These are phyloP conservation scores for Termitomyces sp. DNA, from an alignment of 768 basidiomycete species.

Conservation along the genomic window DNA sequence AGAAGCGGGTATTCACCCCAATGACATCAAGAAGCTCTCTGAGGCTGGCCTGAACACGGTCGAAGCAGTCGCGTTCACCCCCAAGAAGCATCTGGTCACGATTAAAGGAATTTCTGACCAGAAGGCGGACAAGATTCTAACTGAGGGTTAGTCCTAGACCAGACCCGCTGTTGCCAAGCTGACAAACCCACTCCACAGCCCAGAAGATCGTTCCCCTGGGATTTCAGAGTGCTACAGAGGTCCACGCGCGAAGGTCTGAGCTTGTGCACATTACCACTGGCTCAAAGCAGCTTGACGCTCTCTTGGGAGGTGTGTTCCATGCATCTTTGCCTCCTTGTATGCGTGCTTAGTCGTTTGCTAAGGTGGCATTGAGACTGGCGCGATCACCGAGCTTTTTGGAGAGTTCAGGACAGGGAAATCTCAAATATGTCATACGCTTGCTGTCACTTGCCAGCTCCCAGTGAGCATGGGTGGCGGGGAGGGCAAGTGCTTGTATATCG, in stretches of 20 bases:
- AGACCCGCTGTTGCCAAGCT: slow-evolving; percentile 1
- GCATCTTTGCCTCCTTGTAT: slow-evolving; percentile 5
- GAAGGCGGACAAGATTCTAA: slow-evolving; percentile 95
- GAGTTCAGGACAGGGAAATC: slow-evolving; percentile 99
- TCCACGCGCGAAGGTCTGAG: slow-evolving; percentile 92
- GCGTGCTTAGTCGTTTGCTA: slow-evolving; percentile 22
- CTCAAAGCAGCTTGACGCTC: slow-evolving; percentile 91
- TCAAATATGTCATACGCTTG: slow-evolving; percentile 96
- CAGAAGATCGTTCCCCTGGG: slow-evolving; percentile 96
- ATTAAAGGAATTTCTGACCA: slow-evolving; percentile 97
- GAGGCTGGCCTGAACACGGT: slow-evolving; percentile 93
- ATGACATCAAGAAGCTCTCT: slow-evolving; percentile 92
- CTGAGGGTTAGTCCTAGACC: slow-evolving; percentile 63
- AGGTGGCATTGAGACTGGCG: slow-evolving; percentile 96
- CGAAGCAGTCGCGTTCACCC: slow-evolving; percentile 94
- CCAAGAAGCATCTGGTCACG: slow-evolving; percentile 84
- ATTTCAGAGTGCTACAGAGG: slow-evolving; percentile 97
- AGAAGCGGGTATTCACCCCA: slow-evolving; percentile 84
- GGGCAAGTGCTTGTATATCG: slow-evolving; percentile 98
- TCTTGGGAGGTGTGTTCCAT: slow-evolving; percentile 71
- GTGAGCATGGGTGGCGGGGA: slow-evolving; percentile 98
- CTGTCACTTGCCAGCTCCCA: slow-evolving; percentile 96
- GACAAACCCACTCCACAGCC: slow-evolving; percentile 41
- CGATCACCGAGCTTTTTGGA: slow-evolving; percentile 97
- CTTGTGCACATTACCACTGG: slow-evolving; percentile 96